phyloP scores from a whole-genome alignment of 305 asterid genomes.

The Fraxinus velutina region DNA sequence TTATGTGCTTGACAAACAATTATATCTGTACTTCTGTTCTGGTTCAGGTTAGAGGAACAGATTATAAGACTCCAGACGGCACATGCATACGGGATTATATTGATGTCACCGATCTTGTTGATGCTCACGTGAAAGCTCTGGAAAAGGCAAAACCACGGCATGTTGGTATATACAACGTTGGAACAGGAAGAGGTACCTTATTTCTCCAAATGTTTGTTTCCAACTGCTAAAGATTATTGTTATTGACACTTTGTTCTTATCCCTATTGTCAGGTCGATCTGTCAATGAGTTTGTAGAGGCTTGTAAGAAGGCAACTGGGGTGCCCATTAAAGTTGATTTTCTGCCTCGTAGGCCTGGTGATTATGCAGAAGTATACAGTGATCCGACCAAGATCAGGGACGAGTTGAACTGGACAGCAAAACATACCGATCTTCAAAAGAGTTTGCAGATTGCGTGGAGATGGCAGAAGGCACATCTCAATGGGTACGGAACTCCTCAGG shows the following conservation, averaged over 20 bases:
- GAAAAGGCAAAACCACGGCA: slow-evolving; percentile 41
- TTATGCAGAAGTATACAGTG: slow-evolving; percentile 85
- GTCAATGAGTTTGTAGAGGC: slow-evolving; percentile 93
- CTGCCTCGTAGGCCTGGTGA: slow-evolving; percentile 90
- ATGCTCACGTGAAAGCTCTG: slow-evolving; percentile 55
- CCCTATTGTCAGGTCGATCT: slow-evolving; percentile 60
- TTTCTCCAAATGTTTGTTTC: background rate
- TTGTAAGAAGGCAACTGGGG: slow-evolving; percentile 82
- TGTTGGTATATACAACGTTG: slow-evolving; percentile 46
- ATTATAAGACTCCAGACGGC: slow-evolving; percentile 44
- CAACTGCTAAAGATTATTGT: background rate
- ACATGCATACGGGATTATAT: slow-evolving; percentile 51
- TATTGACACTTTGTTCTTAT: background rate
- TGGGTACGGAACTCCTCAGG: slow-evolving; percentile 54
- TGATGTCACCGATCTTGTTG: slow-evolving; percentile 55
- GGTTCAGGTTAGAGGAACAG: slow-evolving; percentile 80
- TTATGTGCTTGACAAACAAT: background rate
- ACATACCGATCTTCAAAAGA: slow-evolving; percentile 58
- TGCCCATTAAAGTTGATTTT: slow-evolving; percentile 63
- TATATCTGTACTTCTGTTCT: background rate
- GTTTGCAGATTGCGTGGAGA: slow-evolving; percentile 81
- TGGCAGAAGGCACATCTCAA: slow-evolving; percentile 80
- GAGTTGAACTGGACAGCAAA: slow-evolving; percentile 85
- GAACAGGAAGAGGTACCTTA: slow-evolving; percentile 36
- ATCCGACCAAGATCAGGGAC: slow-evolving; percentile 61